Evolutionary conservation across 2,329 filamentous ascomycete genomes (phyloP).

Genomic region (Colletotrichum sp.): DNA sequence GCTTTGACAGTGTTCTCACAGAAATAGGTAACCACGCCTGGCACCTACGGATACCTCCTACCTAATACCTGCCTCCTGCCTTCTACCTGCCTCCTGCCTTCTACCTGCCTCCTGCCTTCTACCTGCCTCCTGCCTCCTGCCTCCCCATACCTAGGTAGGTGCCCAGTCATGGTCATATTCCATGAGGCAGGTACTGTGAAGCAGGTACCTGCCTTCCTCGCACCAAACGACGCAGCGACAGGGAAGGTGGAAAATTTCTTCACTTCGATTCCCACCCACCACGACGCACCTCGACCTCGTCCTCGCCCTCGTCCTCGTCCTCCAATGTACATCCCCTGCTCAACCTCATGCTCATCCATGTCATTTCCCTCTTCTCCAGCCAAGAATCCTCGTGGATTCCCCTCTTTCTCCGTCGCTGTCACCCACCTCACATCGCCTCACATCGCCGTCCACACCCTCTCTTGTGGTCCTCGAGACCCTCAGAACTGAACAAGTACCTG

Average conservation of each 20-base stretch:
- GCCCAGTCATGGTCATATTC: neutral
- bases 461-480: neutral
- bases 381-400: neutral
- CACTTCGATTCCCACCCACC: slow-evolving; percentile 12
- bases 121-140: neutral
- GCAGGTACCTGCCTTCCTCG: neutral
- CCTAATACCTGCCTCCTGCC: neutral
- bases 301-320: neutral
- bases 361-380: neutral
- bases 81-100: neutral
- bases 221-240: neutral
- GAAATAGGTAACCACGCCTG: neutral
- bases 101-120: neutral
- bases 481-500: neutral
- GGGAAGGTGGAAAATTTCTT: slow-evolving; percentile 19
- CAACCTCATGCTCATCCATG: neutral
- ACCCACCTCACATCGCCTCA: neutral
- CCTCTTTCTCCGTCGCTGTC: neutral
- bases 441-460: neutral
- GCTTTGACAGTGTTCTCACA: neutral
- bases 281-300: neutral
- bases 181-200: neutral
- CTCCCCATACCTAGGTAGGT: neutral
- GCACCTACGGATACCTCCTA: neutral
- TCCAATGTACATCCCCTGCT: neutral